phyloP scores from a whole-genome alignment of 2,329 filamentous ascomycete genomes.

The Phialophora chinensis region DNA sequence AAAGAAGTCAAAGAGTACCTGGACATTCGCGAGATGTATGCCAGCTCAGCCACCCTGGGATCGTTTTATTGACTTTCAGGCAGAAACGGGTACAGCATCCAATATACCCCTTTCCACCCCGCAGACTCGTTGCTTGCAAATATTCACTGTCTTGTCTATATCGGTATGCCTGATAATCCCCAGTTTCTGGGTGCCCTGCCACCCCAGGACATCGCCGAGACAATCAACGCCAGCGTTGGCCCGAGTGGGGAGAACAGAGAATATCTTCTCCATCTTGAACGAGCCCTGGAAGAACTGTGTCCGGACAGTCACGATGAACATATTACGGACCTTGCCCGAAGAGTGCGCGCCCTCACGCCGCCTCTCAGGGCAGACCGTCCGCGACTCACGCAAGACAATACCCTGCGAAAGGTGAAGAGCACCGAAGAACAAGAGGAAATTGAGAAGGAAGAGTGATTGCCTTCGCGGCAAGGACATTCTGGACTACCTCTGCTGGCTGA shows the following conservation, averaged over 20 bases:
- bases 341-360: conserved; percentile 66
- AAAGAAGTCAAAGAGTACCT: conserved; percentile 86
- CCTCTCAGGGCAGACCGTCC: conserved; percentile 20
- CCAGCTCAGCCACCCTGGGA: not conserved
- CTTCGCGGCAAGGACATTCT: conserved; percentile 17
- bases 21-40: conserved; percentile 84
- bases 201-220: conserved; percentile 52
- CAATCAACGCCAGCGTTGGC: conserved; percentile 77
- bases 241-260: conserved; percentile 90
- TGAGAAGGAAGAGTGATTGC: conserved; percentile 49
- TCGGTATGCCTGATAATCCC: conserved; percentile 88
- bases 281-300: conserved; percentile 73
- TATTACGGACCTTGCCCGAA: conserved; percentile 77
- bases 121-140: conserved; percentile 47
- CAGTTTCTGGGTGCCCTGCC: conserved; percentile 77
- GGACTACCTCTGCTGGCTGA: conserved; percentile 19
- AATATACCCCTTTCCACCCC: conserved; percentile 83
- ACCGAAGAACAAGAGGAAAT: conserved; percentile 67
- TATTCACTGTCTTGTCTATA: conserved; percentile 78
- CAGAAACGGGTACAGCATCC: conserved; percentile 87
- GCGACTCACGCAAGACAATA: conserved; percentile 40
- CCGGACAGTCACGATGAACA: conserved; percentile 81
- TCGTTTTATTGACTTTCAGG: conserved; percentile 14
- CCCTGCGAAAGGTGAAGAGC: conserved; percentile 55
- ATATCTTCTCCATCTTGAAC: conserved; percentile 82